phyloP scores from a whole-genome alignment of 169 alveolate genomes.

The Plasmodium vivax region DNA sequence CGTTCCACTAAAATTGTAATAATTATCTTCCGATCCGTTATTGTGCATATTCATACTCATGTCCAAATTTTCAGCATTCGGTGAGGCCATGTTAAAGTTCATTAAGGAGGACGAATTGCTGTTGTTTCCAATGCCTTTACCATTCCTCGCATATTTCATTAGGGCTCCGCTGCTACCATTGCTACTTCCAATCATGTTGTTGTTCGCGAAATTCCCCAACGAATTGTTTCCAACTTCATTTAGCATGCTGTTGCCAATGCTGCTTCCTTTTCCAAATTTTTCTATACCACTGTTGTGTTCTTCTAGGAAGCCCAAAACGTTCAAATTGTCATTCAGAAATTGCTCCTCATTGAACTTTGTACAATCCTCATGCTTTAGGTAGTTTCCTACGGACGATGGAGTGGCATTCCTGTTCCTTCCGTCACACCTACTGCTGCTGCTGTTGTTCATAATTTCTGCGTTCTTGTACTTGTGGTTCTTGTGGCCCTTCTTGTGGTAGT shows the following conservation, averaged over 20 bases:
- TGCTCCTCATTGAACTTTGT: constrained; percentile 49
- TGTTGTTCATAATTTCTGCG: neutral
- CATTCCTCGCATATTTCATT: neutral
- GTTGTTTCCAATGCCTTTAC: neutral
- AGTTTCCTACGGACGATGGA: constrained; percentile 4
- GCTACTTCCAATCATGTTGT: neutral
- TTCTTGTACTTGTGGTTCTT: neutral
- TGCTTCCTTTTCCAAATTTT: constrained; percentile 13
- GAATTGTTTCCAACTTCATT: neutral
- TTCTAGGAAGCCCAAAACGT: constrained; percentile 36
- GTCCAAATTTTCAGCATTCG: neutral
- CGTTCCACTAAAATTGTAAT: neutral
- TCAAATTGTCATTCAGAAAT: constrained; percentile 41
- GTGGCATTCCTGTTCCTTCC: neutral
- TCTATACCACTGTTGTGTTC: constrained; percentile 18
- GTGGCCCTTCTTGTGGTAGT: neutral
- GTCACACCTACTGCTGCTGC: neutral
- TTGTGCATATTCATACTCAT: constrained; percentile 3
- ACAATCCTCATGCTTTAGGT: constrained; percentile 13
- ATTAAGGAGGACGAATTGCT: neutral
- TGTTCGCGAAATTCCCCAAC: neutral
- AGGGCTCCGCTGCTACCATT: neutral
- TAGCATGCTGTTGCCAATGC: neutral
- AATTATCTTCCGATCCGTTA: constrained; percentile 17
- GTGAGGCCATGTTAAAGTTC: neutral